A percentile compares a stretch with the other conserved stretches of the same genome.
These are phyloP conservation scores for Agrocybe praecox DNA, from an alignment of 768 basidiomycete genomes.

Conservation along the genomic window DNA sequence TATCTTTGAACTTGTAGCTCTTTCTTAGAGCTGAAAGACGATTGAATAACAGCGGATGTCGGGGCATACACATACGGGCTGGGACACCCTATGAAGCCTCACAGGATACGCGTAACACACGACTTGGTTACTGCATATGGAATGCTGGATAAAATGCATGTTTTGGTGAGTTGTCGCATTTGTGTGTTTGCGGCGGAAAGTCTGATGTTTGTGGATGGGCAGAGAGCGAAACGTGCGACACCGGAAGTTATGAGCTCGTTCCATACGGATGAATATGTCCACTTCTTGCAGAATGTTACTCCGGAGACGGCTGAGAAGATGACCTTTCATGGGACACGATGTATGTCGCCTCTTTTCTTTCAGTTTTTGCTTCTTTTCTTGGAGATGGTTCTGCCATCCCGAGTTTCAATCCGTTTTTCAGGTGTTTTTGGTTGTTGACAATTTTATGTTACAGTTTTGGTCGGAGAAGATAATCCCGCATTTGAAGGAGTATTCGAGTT, in stretches of 20 bases:
- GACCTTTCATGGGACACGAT: slow-evolving; percentile 83
- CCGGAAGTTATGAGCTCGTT: slow-evolving; percentile 87
- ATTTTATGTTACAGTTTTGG: slow-evolving; percentile 49
- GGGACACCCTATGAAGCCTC: slow-evolving; percentile 95
- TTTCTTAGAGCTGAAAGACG: slow-evolving; percentile 1
- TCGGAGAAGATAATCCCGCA: slow-evolving; percentile 94
- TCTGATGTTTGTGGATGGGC: not conserved
- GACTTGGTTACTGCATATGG: slow-evolving; percentile 89
- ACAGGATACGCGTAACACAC: slow-evolving; percentile 92
- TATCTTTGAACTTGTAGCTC: not conserved
- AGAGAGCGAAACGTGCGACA: slow-evolving; percentile 73
- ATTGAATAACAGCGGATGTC: slow-evolving; percentile 56
- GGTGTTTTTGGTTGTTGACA: not conserved
- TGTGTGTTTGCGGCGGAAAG: not conserved
- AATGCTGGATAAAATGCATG: slow-evolving; percentile 93
- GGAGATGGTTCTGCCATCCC: not conserved
- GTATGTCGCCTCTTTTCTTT: slow-evolving; percentile 45
- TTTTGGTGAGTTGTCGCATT: slow-evolving; percentile 60
- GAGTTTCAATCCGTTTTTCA: too few species aligned
- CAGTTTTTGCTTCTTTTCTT: not conserved
- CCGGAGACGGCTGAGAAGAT: slow-evolving; percentile 90
- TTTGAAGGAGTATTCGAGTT: slow-evolving; percentile 98
- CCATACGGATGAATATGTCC: slow-evolving; percentile 98
- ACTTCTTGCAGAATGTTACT: slow-evolving; percentile 86
- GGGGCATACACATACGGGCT: slow-evolving; percentile 79